Conservation (phyloP, 768 basidiomycete species). For the Lentinus brumalis region DNA sequence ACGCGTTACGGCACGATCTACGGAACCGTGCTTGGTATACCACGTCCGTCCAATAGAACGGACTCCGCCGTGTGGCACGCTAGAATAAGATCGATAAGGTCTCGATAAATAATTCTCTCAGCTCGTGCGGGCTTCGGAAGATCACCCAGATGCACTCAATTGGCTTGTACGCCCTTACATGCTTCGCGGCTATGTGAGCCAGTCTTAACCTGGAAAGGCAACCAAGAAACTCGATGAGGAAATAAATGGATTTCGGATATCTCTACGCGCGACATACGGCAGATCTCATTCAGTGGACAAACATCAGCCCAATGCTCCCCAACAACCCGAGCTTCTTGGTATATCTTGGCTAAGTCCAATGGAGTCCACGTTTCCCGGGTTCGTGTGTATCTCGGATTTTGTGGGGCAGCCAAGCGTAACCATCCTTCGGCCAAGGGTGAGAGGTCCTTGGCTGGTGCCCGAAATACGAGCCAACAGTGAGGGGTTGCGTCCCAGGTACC, state of each 20-base stretch:
- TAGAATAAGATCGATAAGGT: constrained; percentile 5
- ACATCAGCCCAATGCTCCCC: not conserved
- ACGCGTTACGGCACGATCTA: constrained; percentile 3
- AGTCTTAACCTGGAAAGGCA: constrained; percentile 8
- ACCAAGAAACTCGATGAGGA: constrained; percentile 15
- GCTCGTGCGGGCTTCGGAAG: not conserved
- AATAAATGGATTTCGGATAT: not conserved
- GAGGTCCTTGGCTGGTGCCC: too few species aligned
- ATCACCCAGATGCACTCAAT: constrained; percentile 12
- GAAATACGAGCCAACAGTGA: too few species aligned
- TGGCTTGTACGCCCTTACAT: not conserved
- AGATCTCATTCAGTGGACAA: not conserved
- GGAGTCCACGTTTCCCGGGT: not conserved
- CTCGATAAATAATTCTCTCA: not conserved
- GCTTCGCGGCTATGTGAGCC: not conserved
- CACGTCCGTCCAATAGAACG: not conserved
- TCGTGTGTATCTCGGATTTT: not conserved
- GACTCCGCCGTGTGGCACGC: not conserved
- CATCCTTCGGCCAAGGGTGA: not conserved
- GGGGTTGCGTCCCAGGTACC: too few species aligned
- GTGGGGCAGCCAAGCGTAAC: not conserved
- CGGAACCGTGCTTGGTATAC: not conserved
- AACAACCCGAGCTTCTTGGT: not conserved
- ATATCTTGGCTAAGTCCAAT: not conserved
- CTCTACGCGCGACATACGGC: not conserved